phyloP scores from a whole-genome alignment of 805 yeast genomes.

The Kuraishia borneana region DNA sequence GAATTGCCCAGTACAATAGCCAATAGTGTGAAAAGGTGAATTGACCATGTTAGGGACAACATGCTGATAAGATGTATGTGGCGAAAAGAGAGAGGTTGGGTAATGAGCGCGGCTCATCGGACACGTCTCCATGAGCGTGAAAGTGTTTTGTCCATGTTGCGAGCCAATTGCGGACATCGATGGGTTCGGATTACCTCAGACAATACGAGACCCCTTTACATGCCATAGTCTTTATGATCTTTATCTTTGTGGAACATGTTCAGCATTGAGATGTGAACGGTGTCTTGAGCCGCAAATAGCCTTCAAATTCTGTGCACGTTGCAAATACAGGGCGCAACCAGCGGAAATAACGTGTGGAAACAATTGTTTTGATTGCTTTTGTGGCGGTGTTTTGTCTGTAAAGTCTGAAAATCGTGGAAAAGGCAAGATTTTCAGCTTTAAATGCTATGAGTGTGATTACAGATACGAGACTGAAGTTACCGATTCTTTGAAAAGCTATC shows the following conservation, averaged over 20 bases:
- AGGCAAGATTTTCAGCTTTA: conserved; percentile 26
- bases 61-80: too few relatives aligned
- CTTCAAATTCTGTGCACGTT: conserved; percentile 17
- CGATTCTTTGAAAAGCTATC: too few relatives aligned
- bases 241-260: conserved; percentile 17
- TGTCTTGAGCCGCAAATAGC: conserved; percentile 13
- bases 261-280: conserved; percentile 13
- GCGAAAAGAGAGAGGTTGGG: too few relatives aligned
- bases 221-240: conserved; percentile 8
- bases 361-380: conserved; percentile 23
- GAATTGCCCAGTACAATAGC: too few relatives aligned
- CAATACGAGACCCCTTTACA: conserved; percentile 8
- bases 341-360: conserved; percentile 4
- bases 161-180: background rate
- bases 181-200: background rate
- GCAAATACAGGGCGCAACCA: conserved; percentile 6
- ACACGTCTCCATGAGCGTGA: background rate
- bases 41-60: too few relatives aligned
- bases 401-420: conserved; percentile 7
- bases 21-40: too few relatives aligned
- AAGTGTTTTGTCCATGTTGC: conserved; percentile 3
- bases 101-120: too few relatives aligned
- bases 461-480: conserved; percentile 21
- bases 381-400: conserved; percentile 10
- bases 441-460: conserved; percentile 26